phyloP scores from a whole-genome alignment of 2,329 filamentous ascomycete genomes.

The Alternaria gansuensis region DNA sequence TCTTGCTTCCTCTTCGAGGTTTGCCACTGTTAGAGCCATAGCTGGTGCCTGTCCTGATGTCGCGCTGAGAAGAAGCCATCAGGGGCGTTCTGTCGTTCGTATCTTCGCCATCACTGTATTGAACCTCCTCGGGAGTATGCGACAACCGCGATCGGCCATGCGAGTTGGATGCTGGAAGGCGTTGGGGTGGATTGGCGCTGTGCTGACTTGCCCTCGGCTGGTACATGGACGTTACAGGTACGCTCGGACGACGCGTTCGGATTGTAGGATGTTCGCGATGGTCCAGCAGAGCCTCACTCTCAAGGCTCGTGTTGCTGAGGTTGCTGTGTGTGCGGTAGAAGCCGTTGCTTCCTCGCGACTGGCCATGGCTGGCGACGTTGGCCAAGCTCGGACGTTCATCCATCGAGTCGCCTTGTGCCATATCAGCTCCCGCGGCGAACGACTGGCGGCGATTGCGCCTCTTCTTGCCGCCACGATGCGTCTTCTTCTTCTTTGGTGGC shows the following conservation, averaged over 20 bases:
- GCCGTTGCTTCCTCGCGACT: slow-evolving; percentile 54
- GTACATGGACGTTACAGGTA: slow-evolving; percentile 50
- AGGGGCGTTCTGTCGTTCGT: slow-evolving; percentile 65
- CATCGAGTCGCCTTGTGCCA: slow-evolving; percentile 65
- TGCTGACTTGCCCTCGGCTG: slow-evolving; percentile 40
- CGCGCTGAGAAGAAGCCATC: slow-evolving; percentile 54
- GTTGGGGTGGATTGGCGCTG: slow-evolving; percentile 33
- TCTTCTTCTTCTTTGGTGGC: slow-evolving; percentile 68
- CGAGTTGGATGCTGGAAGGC: slow-evolving; percentile 23
- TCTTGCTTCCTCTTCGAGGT: slow-evolving; percentile 43
- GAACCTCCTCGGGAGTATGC: slow-evolving; percentile 34
- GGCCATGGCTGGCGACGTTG: slow-evolving; percentile 46
- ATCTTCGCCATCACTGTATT: slow-evolving; percentile 60
- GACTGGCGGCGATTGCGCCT: slow-evolving; percentile 79
- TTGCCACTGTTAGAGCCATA: slow-evolving; percentile 50
- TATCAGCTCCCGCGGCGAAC: slow-evolving; percentile 67
- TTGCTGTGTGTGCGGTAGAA: slow-evolving; percentile 67
- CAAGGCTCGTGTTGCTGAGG: slow-evolving; percentile 83
- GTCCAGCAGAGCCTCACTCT: slow-evolving; percentile 87
- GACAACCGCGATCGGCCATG: slow-evolving; percentile 43
- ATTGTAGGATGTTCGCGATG: slow-evolving; percentile 69
- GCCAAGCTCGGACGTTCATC: slow-evolving; percentile 62
- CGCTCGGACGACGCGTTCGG: slow-evolving; percentile 56
- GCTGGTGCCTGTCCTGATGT: slow-evolving; percentile 45
- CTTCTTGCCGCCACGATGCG: slow-evolving; percentile 80